Conservation (phyloP, 768 basidiomycete genomes). For the Brasilioporus rufonigricans region DNA sequence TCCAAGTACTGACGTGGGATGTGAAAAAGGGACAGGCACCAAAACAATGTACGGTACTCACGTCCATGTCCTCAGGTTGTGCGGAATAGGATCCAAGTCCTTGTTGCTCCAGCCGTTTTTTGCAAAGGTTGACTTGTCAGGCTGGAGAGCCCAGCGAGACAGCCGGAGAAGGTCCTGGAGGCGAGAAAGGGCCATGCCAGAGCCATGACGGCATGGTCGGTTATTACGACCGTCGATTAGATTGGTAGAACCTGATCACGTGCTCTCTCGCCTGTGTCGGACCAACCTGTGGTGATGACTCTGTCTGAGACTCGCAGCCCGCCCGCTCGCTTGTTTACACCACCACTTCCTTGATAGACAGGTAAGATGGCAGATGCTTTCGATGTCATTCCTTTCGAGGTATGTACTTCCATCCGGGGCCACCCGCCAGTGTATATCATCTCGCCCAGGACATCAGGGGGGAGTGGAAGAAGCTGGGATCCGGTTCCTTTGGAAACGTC, state of each 20-base stretch:
- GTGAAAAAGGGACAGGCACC: neutral
- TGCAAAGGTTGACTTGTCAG: conserved; percentile 51
- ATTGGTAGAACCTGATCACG: conserved; percentile 19
- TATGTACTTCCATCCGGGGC: conserved; percentile 30
- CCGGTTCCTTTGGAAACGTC: conserved; percentile 92
- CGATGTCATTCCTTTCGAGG: conserved; percentile 86
- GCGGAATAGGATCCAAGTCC: conserved; percentile 77
- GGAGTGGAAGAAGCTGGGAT: conserved; percentile 84
- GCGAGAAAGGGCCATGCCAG: conserved; percentile 17
- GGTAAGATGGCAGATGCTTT: conserved; percentile 61
- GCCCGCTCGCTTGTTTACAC: neutral
- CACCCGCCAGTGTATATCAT: neutral
- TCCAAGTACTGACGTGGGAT: conserved; percentile 42
- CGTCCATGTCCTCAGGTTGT: conserved; percentile 61
- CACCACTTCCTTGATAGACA: neutral
- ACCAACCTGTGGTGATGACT: conserved; percentile 7
- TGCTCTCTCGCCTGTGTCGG: conserved; percentile 18
- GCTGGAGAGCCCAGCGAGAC: conserved; percentile 50
- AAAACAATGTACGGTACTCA: conserved; percentile 10
- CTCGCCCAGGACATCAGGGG: conserved; percentile 74
- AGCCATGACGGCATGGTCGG: neutral
- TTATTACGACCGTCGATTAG: conserved; percentile 6
- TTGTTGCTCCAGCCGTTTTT: conserved; percentile 62
- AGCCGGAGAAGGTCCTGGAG: conserved; percentile 5
- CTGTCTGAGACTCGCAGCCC: neutral